These are phyloP conservation scores for Trichodelitschia bisporula DNA, from an alignment of 495 filamentous ascomycete genomes.

Conservation along the genomic window DNA sequence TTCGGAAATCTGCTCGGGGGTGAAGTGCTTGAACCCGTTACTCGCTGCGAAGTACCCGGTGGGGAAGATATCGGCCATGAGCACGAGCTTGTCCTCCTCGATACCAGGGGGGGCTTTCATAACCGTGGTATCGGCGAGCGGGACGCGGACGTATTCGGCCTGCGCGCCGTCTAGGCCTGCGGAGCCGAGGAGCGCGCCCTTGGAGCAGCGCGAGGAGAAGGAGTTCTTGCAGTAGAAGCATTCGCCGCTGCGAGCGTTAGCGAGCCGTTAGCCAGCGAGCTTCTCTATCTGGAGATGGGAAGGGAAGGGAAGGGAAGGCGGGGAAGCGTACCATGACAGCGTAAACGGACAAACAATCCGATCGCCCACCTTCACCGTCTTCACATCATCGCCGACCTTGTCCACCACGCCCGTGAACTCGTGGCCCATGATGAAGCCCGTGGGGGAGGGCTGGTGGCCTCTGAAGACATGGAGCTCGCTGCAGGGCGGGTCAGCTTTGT, in stretches of 20 bases:
- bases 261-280: conserved; percentile 1
- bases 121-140: conserved; percentile 61
- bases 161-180: conserved; percentile 59
- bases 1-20: conserved; percentile 33
- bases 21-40: conserved; percentile 52
- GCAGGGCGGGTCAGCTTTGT: conserved; percentile 1
- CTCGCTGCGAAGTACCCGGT: conserved; percentile 79
- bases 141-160: conserved; percentile 75
- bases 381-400: conserved; percentile 40
- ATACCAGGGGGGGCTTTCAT: conserved; percentile 54
- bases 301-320: neutral
- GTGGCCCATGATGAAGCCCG: conserved; percentile 53
- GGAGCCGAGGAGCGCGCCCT: conserved; percentile 50
- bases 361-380: conserved; percentile 49
- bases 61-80: conserved; percentile 70
- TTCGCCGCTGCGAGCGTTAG: conserved; percentile 25
- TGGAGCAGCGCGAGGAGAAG: conserved; percentile 62
- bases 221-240: conserved; percentile 84
- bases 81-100: conserved; percentile 51
- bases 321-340: conserved; percentile 43
- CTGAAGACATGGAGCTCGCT: conserved; percentile 85
- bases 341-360: conserved; percentile 43
- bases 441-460: conserved; percentile 41
- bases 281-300: too few relatives aligned
- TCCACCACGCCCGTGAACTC: conserved; percentile 64